These are phyloP conservation scores for Thielaviopsis euricoi DNA, from an alignment of 2,329 filamentous ascomycete species.

Conservation along the genomic window DNA sequence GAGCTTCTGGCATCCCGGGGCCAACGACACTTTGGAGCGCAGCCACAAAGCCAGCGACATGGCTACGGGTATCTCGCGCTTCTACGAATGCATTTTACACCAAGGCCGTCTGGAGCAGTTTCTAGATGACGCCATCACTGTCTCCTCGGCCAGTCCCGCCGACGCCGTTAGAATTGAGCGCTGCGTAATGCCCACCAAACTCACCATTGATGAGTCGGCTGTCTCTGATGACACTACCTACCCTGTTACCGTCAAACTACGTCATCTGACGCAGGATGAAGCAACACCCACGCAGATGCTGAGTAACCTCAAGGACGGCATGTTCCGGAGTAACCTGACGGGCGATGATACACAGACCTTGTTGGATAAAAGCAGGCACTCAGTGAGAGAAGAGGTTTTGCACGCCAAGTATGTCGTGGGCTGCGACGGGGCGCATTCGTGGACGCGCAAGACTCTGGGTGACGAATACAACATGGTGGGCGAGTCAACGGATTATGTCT, in stretches of 20 bases:
- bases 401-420: slow-evolving; percentile 45
- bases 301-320: slow-evolving; percentile 24
- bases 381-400: slow-evolving; percentile 17
- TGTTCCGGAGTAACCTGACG: slow-evolving; percentile 43
- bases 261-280: slow-evolving; percentile 41
- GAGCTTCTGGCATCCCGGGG: slow-evolving; percentile 44
- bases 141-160: slow-evolving; percentile 25
- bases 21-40: slow-evolving; percentile 37
- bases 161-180: slow-evolving; percentile 37
- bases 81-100: slow-evolving; percentile 50
- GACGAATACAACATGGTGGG: slow-evolving; percentile 28
- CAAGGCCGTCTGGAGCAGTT: slow-evolving; percentile 56
- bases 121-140: slow-evolving; percentile 43
- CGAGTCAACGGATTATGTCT: slow-evolving; percentile 33
- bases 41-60: slow-evolving; percentile 47
- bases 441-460: slow-evolving; percentile 42
- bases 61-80: slow-evolving; percentile 41
- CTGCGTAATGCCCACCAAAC: slow-evolving; percentile 37
- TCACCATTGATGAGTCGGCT: slow-evolving; percentile 35
- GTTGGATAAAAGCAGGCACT: slow-evolving; percentile 13
- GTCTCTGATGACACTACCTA: slow-evolving; percentile 35
- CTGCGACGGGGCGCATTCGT: slow-evolving; percentile 52
- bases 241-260: slow-evolving; percentile 42
- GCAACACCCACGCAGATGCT: slow-evolving; percentile 27
- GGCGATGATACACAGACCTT: slow-evolving; percentile 41